Conservation (phyloP, 2,329 filamentous ascomycete species). For the Coleophoma crateriformis region DNA sequence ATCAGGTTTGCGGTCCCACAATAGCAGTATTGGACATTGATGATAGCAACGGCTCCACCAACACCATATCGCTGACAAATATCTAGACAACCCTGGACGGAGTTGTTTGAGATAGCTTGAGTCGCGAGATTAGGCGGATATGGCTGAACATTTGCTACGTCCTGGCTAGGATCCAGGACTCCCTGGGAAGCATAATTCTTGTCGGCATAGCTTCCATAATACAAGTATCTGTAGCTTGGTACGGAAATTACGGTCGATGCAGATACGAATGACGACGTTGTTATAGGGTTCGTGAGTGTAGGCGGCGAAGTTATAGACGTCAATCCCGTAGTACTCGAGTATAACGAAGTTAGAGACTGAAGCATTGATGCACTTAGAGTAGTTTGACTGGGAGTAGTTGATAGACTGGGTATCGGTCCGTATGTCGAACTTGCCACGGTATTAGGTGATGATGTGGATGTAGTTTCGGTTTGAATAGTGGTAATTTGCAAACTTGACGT, state of each 20-base stretch:
- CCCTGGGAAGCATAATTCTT: neutral
- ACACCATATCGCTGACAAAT: neutral
- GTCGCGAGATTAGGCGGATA: neutral
- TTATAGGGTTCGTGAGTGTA: too few relatives aligned
- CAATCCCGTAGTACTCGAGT: too few relatives aligned
- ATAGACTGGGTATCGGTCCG: too few relatives aligned
- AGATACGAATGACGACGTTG: neutral
- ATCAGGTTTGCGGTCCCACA: neutral
- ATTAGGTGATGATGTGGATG: too few relatives aligned
- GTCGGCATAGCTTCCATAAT: neutral
- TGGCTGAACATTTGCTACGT: neutral
- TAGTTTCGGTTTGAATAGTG: too few relatives aligned
- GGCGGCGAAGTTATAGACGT: too few relatives aligned
- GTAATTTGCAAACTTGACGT: too few relatives aligned
- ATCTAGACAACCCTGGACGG: neutral
- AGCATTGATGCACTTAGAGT: too few relatives aligned
- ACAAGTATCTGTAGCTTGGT: neutral
- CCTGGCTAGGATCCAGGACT: neutral
- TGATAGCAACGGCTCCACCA: neutral
- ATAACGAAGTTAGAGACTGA: too few relatives aligned
- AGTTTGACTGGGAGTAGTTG: too few relatives aligned
- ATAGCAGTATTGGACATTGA: neutral
- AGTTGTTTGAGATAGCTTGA: neutral
- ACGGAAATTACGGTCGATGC: neutral
- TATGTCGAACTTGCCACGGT: too few relatives aligned